Base-by-base conservation (phyloP, 148 eudicot species). In the Diospyros kaki region DNA sequence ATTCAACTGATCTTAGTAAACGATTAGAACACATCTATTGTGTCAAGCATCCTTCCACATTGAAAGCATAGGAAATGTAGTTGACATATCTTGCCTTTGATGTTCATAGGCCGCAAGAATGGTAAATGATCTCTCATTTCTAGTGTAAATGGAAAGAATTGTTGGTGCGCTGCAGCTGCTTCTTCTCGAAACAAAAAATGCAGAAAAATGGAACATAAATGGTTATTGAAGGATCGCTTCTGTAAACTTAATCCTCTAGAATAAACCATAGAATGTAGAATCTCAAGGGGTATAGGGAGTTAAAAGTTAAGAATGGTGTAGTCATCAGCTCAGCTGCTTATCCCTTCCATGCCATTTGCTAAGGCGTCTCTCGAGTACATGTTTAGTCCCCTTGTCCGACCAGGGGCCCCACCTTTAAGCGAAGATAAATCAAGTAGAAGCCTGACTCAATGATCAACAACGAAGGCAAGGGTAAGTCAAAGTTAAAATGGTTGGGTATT, bases 361-460 rank as follows among this genome's bases (percentile, higher is more conserved):
- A 55, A 62, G 4, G 54, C 64, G 45, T 80, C 75, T 7, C 38
- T 39, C 2, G 81, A 72, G 44, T 78, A 74, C 65, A 82, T 13
- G 43, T 74, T 76, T 63, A 87, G 79, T 41, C 87, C 87, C 73
- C 90, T 76, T 42, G 90, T 87, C 76, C 90, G 85, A 3, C 85
- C 90, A 0, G 87, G 90, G 45, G 87, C 87, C 58, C 90, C 90
- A 62, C 87, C 87, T 84, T 78, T 84, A 45, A 87, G 69, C 1
- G 86, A 78, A 63, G 87, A 87, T 42, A 80, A 68, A 75, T 87
- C 86, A 41, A 87, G 81, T 41, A 82, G 75, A 78, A 80, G 54
- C 80, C 90, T 87, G 70, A 4, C 1, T 42, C 5, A 39, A 42
- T 12, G 52, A 45, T 12, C 12, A 40, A 11, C 14, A 69, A 51